Conservation (phyloP, 495 filamentous ascomycete species). For the Darksidea phi region DNA sequence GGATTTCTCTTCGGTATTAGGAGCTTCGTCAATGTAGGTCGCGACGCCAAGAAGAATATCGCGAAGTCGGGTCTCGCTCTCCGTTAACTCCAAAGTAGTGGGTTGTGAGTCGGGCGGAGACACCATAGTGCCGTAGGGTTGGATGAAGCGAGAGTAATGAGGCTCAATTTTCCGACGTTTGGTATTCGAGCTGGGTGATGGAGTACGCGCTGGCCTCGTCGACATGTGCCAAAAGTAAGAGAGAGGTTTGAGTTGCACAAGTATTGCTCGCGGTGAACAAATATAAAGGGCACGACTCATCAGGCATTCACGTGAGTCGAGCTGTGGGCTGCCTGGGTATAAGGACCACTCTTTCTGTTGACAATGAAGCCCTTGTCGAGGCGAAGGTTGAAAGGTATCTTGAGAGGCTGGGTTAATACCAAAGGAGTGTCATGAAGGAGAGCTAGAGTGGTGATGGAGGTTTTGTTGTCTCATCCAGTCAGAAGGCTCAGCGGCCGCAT, state of each 20-base stretch:
- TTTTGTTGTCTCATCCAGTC: background rate
- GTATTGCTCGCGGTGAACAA: conserved; percentile 16
- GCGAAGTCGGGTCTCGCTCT: conserved; percentile 66
- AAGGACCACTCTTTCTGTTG: too few relatives aligned
- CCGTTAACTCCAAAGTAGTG: conserved; percentile 55
- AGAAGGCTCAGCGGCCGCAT: too few relatives aligned
- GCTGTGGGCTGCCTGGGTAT: too few relatives aligned
- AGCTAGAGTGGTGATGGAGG: background rate
- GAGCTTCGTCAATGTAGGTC: conserved; percentile 55
- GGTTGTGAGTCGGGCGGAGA: conserved; percentile 30
- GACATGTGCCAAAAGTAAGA: background rate
- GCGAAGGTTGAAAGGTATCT: background rate
- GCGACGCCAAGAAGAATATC: conserved; percentile 73
- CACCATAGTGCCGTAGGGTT: conserved; percentile 26
- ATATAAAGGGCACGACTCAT: conserved; percentile 15
- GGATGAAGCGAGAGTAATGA: conserved; percentile 6
- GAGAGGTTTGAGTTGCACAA: conserved; percentile 9
- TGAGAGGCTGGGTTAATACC: background rate
- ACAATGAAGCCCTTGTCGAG: too few relatives aligned
- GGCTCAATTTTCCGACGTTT: conserved; percentile 28
- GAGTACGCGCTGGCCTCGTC: conserved; percentile 1
- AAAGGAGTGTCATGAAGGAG: conserved; percentile 6
- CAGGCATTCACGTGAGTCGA: conserved; percentile 25
- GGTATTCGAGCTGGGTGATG: background rate
- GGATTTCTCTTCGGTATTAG: conserved; percentile 7